Base-by-base conservation (phyloP, 768 basidiomycete genomes). In the Pilatotrama ljubarskyi region DNA sequence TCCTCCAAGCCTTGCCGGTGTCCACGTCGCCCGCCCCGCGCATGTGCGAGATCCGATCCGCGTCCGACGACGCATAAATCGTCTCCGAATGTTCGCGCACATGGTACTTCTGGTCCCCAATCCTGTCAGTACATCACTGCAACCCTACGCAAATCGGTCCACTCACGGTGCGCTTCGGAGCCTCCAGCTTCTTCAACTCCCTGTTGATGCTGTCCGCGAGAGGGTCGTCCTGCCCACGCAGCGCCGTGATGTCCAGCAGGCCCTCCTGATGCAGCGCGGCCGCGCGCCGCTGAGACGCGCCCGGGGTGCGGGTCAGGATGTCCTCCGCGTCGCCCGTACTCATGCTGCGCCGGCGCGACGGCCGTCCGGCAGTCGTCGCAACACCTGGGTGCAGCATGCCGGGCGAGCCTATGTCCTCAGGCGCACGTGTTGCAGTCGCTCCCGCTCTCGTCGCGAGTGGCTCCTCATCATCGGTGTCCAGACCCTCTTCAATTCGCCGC, bases 21-120 rank as follows among this genome's bases (percentile, higher is more conserved):
- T 94, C 87, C 25, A 95, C 78, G 71, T 96, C 95, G 15, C 94
- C 93, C 40, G 90, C 88, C 24, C 83, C 80, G 48, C 80, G 78
- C 70, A 84, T 78, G 70, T 93, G 91, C 5, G 86, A 81, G 44
- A 93, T 79, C 61, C 84, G 84, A 68, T 93, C 89, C 11, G 75
- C 74, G 26, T 88, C 90, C 9, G 88, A 85, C 9, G 74, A 71
- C 9, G 94, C 93, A 66, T 91, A 91, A 37, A 96, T 92, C 15
- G 84, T 88, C 18, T 77, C 79, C 65, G 85, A 84, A 35, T 82
- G 88, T 72, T 95, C 88, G 25, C 88, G 85, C 44, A 98, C 80
- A 32, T 85, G 87, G 71, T 98, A 98, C 70, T 83, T 88, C 80
- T 91, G 76, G 69, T 41, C 43, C 11, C 50, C 55, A n/a, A 26